Evolutionary conservation across 1,139 yeast species (phyloP).

Genomic region (Kurtzmaniella quercitrusa): DNA sequence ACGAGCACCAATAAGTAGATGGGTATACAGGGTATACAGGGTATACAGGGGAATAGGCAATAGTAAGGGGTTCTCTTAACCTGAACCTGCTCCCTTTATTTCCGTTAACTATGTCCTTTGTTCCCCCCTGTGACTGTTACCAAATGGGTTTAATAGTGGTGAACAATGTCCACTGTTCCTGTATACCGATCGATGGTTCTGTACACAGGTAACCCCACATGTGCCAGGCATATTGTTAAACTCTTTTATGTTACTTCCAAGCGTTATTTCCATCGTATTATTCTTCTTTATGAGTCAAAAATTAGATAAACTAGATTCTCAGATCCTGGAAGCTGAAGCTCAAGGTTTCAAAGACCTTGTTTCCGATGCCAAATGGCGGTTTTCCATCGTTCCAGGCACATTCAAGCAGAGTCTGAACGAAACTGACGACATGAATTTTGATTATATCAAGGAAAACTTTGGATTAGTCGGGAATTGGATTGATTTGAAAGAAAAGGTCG

Average conservation of each 20-base stretch:
- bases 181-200: too few species aligned
- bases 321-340: not conserved
- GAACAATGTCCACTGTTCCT: too few species aligned
- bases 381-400: constrained; percentile 31
- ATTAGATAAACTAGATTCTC: constrained; percentile 3
- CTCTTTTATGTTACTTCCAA: not conserved
- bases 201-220: not conserved
- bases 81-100: too few species aligned
- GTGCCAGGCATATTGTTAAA: not conserved
- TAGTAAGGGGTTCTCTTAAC: too few species aligned
- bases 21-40: too few species aligned
- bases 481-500: constrained; percentile 20
- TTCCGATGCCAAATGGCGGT: constrained; percentile 24
- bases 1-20: too few species aligned
- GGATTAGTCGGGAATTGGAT: constrained; percentile 35
- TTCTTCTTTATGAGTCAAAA: not conserved
- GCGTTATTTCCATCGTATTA: not conserved
- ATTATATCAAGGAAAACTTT: constrained; percentile 37
- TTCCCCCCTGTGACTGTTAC: too few species aligned
- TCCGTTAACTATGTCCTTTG: too few species aligned
- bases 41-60: too few species aligned
- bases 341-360: not conserved
- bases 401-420: constrained; percentile 35
- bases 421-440: constrained; percentile 35
- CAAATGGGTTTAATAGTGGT: too few species aligned